phyloP scores from a whole-genome alignment of 1,139 yeast species.

The Zygoascus hellenicus region DNA sequence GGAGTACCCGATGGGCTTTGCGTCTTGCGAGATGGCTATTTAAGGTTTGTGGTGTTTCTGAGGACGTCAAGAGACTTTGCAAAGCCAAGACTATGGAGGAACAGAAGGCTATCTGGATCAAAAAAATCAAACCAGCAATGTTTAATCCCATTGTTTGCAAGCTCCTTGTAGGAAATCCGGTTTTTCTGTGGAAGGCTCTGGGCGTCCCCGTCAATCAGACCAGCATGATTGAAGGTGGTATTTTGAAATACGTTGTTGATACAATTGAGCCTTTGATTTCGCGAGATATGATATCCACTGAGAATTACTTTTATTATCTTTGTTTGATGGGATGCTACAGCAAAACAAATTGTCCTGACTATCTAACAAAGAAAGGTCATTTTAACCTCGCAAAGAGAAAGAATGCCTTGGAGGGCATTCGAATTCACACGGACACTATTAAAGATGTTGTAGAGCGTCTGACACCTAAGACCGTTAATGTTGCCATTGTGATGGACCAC shows the following conservation, averaged over 20 bases:
- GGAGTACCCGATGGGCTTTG: slow-evolving; percentile 82
- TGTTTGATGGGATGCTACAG: slow-evolving; percentile 58
- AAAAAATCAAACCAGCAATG: slow-evolving; percentile 57
- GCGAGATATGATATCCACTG: slow-evolving; percentile 57
- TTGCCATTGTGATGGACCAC: slow-evolving; percentile 84
- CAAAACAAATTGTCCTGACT: slow-evolving; percentile 68
- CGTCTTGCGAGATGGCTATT: slow-evolving; percentile 60
- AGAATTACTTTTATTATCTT: slow-evolving; percentile 74
- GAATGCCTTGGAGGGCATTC: slow-evolving; percentile 50
- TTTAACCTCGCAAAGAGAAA: slow-evolving; percentile 39
- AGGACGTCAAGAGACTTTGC: slow-evolving; percentile 52
- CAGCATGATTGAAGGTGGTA: slow-evolving; percentile 65
- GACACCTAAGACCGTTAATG: slow-evolving; percentile 56
- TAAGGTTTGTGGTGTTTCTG: slow-evolving; percentile 48
- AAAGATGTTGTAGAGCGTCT: slow-evolving; percentile 69
- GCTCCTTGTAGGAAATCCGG: slow-evolving; percentile 68
- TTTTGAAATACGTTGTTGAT: slow-evolving; percentile 64
- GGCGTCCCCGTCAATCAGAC: slow-evolving; percentile 88
- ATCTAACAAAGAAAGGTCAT: slow-evolving; percentile 57
- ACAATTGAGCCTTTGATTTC: slow-evolving; percentile 71
- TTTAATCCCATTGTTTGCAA: slow-evolving; percentile 66
- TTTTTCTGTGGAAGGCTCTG: slow-evolving; percentile 78
- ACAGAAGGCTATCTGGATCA: slow-evolving; percentile 59
- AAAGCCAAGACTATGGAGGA: slow-evolving; percentile 53
- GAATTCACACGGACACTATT: slow-evolving; percentile 75